Evolutionary conservation across 129 eudicot species (phyloP), one percentile per base, ranked within the genome.

Genomic region (Ambrosia artemisiifolia): DNA sequence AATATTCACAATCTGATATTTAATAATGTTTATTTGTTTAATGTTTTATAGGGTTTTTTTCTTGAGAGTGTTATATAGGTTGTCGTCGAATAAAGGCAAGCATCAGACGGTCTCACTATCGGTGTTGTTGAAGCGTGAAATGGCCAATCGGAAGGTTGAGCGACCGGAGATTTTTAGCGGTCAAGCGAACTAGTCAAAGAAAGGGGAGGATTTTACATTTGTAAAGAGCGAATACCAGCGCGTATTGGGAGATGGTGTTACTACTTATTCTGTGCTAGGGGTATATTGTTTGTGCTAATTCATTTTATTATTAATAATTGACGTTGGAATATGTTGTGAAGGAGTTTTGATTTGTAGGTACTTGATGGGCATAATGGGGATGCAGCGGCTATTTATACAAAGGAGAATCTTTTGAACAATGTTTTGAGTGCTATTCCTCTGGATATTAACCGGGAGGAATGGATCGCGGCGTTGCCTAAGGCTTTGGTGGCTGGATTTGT

Each of bases 361-460:
- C 92, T 94, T 73, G 99, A 94, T 88, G 99, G 99, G 42, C 99
- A 94, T 73, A 94, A 94, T 57, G 99, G 99, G 51, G 57, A 96
- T 51, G 89, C 93, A 40, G 99, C 99, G 18, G 99, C 99, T 67
- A 84, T 90, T 77, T 94, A 94, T 72, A 24, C 94, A 35, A 94
- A 94, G 63, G 99, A 94, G 87, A 91, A 94, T 74, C 97, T 94
- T 50, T 71, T 94, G 78, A 86, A 76, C 74, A 94, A 90, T 75
- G 89, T 94, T 69, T 55, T 94, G 82, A 49, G 78, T 81, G 95
- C 97, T 67, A 90, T 94, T 74, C 99, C 99, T 30, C 73, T 87
- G 42, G 91, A 88, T 51, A 96, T 94, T 63, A 88, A 83, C 73
- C 86, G 91, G 48, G 97, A 94, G 36, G 99, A 94, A 62, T 94